Evolutionary conservation across 2,329 filamentous ascomycete genomes (phyloP).

Genomic region (Aspergillus sp.): DNA sequence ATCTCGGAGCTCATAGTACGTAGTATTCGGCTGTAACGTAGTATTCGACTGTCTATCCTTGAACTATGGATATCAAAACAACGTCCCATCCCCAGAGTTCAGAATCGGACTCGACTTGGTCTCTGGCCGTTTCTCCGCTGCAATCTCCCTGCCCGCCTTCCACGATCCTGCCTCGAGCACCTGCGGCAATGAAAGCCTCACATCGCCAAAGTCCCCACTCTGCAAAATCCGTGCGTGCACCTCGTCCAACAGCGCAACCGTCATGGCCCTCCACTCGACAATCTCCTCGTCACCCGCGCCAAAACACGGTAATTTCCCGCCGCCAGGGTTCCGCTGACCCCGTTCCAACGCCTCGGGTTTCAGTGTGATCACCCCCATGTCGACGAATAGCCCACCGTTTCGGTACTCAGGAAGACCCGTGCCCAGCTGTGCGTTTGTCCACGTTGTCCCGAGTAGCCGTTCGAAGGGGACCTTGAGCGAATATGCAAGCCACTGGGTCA

Average conservation of each 20-base stretch:
- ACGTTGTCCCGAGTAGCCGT: slow-evolving; percentile 52
- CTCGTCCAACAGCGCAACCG: slow-evolving; percentile 59
- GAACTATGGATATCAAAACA: slow-evolving; percentile 28
- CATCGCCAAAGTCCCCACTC: slow-evolving; percentile 33
- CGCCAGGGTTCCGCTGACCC: slow-evolving; percentile 47
- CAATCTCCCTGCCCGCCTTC: slow-evolving; percentile 47
- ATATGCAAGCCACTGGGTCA: slow-evolving; percentile 73
- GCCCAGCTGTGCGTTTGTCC: slow-evolving; percentile 55
- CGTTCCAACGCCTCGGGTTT: slow-evolving; percentile 47
- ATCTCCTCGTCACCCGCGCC: slow-evolving; percentile 61
- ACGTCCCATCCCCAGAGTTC: slow-evolving; percentile 40
- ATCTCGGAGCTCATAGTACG: too few relatives aligned
- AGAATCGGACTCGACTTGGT: slow-evolving; percentile 40
- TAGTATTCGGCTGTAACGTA: too few relatives aligned
- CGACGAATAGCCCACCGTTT: slow-evolving; percentile 69
- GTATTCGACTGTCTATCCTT: too few relatives aligned
- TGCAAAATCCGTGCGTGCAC: slow-evolving; percentile 53
- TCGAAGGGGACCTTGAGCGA: slow-evolving; percentile 68
- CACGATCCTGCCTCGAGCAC: slow-evolving; percentile 56
- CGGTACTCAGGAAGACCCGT: slow-evolving; percentile 72
- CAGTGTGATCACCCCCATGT: slow-evolving; percentile 54
- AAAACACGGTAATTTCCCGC: slow-evolving; percentile 46
- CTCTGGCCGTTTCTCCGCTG: slow-evolving; percentile 32
- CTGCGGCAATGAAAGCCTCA: slow-evolving; percentile 49
- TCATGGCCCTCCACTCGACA: slow-evolving; percentile 66